Percentiles rank a stretch among this genome's conserved stretches.
Evolutionary conservation across 495 filamentous ascomycete genomes (phyloP).

Genomic region (Trichoderma orchidacearum): DNA sequence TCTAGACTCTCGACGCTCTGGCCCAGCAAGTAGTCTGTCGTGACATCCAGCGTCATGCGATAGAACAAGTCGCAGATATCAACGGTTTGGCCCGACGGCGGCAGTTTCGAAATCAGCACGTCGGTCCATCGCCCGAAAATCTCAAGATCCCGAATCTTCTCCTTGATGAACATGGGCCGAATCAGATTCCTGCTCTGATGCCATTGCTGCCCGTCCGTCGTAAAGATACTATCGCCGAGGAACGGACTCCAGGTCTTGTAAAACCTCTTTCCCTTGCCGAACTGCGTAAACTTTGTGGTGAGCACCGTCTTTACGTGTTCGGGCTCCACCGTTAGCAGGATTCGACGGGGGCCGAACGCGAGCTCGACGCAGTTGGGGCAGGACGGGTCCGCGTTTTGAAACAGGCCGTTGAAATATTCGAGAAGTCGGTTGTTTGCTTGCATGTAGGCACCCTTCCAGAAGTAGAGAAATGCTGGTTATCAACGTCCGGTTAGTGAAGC

Average conservation of each 20-base stretch:
- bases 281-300: slow-evolving; percentile 41
- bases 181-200: slow-evolving; percentile 37
- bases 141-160: slow-evolving; percentile 27
- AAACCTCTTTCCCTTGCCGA: slow-evolving; percentile 39
- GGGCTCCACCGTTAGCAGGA: slow-evolving; percentile 37
- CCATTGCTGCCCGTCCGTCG: slow-evolving; percentile 41
- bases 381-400: slow-evolving; percentile 14
- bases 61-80: slow-evolving; percentile 41
- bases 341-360: slow-evolving; percentile 18
- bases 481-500: not conserved
- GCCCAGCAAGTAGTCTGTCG: slow-evolving; percentile 46
- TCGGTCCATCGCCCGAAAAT: slow-evolving; percentile 38
- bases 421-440: slow-evolving; percentile 19
- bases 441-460: slow-evolving; percentile 6
- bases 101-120: slow-evolving; percentile 25
- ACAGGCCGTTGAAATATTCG: slow-evolving; percentile 17
- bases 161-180: slow-evolving; percentile 44
- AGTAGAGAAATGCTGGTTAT: slow-evolving; percentile 7
- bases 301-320: slow-evolving; percentile 45
- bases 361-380: slow-evolving; percentile 25
- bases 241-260: slow-evolving; percentile 38
- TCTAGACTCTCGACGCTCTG: slow-evolving; percentile 34
- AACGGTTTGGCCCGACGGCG: slow-evolving; percentile 23
- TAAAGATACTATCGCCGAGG: slow-evolving; percentile 45
- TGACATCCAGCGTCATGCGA: slow-evolving; percentile 41